phyloP scores from a whole-genome alignment of 2,329 filamentous ascomycete genomes.

The Graphiopsis chlorocephala region DNA sequence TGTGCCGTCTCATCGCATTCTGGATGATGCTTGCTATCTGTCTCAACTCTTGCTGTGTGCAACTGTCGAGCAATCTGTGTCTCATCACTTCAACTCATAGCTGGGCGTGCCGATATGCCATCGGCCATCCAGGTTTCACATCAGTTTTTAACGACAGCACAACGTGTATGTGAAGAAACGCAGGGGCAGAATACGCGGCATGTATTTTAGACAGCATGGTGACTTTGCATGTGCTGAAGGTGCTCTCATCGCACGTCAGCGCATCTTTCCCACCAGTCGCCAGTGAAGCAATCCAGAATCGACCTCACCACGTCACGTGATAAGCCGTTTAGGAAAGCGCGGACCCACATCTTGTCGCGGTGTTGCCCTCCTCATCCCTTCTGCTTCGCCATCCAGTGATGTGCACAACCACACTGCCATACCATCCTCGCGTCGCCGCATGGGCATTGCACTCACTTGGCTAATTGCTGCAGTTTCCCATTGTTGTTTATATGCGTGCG shows the following conservation, averaged over 20 bases:
- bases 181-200: neutral
- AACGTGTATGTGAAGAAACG: neutral
- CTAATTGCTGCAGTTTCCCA: neutral
- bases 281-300: neutral
- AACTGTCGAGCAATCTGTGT: neutral
- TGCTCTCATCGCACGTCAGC: neutral
- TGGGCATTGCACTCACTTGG: neutral
- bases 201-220: neutral
- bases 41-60: neutral
- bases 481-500: neutral
- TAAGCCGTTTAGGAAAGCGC: conserved; percentile 14
- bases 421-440: neutral
- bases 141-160: neutral
- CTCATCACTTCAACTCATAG: neutral
- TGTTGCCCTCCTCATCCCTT: conserved; percentile 10
- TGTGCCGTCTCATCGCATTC: neutral
- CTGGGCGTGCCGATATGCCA: neutral
- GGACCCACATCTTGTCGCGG: conserved; percentile 2
- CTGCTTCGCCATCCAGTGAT: neutral
- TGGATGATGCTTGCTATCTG: neutral
- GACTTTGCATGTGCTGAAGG: neutral
- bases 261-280: neutral
- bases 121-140: neutral
- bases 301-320: conserved; percentile 6
- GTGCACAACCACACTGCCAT: neutral